Evolutionary conservation across 805 yeast species (phyloP).

Genomic region (Pichia nakasei): DNA sequence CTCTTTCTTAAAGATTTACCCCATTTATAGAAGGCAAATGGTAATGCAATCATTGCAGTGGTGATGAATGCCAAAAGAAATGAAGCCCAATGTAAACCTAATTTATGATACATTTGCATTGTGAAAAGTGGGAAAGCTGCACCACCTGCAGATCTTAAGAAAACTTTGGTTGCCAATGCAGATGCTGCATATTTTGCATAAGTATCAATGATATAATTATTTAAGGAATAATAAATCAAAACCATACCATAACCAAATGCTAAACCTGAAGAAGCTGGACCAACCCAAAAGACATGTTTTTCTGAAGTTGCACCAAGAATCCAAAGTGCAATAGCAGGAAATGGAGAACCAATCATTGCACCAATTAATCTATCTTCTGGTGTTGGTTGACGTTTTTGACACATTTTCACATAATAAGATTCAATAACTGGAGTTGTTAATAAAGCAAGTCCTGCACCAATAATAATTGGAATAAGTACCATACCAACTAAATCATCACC

Average conservation of each 20-base stretch:
- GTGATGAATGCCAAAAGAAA: conserved; percentile 72
- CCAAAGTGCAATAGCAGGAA: conserved; percentile 73
- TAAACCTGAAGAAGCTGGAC: conserved; percentile 51
- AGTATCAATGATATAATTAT: conserved; percentile 85
- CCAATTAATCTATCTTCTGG: conserved; percentile 79
- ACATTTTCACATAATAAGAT: conserved; percentile 42
- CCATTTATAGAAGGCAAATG: conserved; percentile 60
- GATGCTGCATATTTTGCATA: conserved; percentile 75
- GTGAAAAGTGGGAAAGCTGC: conserved; percentile 79
- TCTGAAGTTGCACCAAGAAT: conserved; percentile 73
- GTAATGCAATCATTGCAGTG: conserved; percentile 66
- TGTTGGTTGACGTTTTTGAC: conserved; percentile 48
- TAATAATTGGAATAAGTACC: conserved; percentile 83
- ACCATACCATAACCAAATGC: conserved; percentile 59
- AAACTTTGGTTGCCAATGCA: conserved; percentile 76
- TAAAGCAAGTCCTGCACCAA: conserved; percentile 74
- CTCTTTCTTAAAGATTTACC: conserved; percentile 57
- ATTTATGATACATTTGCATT: conserved; percentile 67
- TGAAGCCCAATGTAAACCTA: conserved; percentile 76
- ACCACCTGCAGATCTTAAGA: conserved; percentile 75
- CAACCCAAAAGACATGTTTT: conserved; percentile 58
- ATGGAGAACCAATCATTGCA: conserved; percentile 76
- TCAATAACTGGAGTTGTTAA: conserved; percentile 71
- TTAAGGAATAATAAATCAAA: conserved; percentile 46
- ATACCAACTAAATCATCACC: conserved; percentile 73